phyloP scores from a whole-genome alignment of 805 yeast genomes.

The Nakazawaea populi region DNA sequence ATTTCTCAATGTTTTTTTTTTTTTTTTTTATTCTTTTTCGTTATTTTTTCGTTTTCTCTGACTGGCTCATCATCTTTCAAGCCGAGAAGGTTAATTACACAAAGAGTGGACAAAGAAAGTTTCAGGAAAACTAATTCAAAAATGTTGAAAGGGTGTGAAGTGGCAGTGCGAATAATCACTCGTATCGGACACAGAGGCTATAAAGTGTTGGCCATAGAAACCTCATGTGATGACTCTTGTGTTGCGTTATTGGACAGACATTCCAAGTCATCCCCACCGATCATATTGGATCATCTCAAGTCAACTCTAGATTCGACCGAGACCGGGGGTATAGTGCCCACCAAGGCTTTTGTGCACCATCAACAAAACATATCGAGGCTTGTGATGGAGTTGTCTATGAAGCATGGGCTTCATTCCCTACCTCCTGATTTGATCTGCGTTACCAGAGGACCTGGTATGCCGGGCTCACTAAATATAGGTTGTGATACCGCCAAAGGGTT shows the following conservation, averaged over 20 bases:
- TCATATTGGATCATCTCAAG: constrained; percentile 52
- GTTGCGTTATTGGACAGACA: constrained; percentile 66
- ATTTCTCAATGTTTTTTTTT: background rate
- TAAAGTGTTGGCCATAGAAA: constrained; percentile 78
- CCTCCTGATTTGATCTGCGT: constrained; percentile 76
- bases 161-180: background rate
- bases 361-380: constrained; percentile 49
- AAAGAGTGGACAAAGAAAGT: background rate
- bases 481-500: constrained; percentile 83
- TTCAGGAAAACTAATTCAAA: too few relatives aligned
- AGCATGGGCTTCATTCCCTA: constrained; percentile 23
- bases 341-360: constrained; percentile 78
- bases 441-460: constrained; percentile 97
- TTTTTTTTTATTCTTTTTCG: background rate
- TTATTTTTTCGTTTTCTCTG: background rate
- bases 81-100: background rate
- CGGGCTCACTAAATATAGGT: constrained; percentile 80
- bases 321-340: constrained; percentile 85
- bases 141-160: background rate
- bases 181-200: constrained; percentile 28
- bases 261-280: constrained; percentile 31
- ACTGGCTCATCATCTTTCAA: background rate
- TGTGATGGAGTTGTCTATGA: constrained; percentile 37
- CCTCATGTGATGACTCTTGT: constrained; percentile 94
- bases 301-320: constrained; percentile 57